A percentile compares a stretch with the other conserved stretches of the same genome.
Conservation (phyloP, 2,329 filamentous ascomycete species). For the Neurospora sp. region DNA sequence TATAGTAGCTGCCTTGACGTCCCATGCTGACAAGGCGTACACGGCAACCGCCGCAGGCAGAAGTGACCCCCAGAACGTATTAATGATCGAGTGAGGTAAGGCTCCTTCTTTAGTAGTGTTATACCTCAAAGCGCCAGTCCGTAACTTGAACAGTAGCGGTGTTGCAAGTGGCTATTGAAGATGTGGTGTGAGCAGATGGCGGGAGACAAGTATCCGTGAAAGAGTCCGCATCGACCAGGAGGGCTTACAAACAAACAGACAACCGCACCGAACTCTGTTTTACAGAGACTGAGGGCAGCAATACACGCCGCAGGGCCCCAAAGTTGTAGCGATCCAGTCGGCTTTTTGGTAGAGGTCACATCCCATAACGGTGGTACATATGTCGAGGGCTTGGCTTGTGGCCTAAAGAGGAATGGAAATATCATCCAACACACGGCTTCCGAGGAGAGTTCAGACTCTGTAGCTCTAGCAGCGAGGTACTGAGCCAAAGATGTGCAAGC, state of each 20-base stretch:
- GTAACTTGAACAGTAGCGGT: conserved; percentile 20
- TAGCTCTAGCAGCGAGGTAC: background rate
- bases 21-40: conserved; percentile 21
- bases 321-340: conserved; percentile 1
- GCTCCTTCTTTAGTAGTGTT: background rate
- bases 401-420: conserved; percentile 18
- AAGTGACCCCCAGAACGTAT: conserved; percentile 16
- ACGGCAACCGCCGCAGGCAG: conserved; percentile 17
- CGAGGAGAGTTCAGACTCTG: conserved; percentile 21
- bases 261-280: conserved; percentile 12
- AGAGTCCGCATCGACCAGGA: background rate
- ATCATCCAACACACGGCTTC: conserved; percentile 25
- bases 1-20: conserved; percentile 14
- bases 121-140: background rate
- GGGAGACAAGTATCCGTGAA: background rate
- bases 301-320: conserved; percentile 13
- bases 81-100: conserved; percentile 10
- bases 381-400: background rate
- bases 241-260: conserved; percentile 7
- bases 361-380: background rate
- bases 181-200: background rate
- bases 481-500: background rate
- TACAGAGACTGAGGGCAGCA: conserved; percentile 14
- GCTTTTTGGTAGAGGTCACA: background rate
- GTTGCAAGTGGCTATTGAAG: conserved; percentile 21